Evolutionary conservation across 1,284 basidiomycete genomes (phyloP), one percentile per base, ranked within the genome.

Genomic region (Somion occarium): DNA sequence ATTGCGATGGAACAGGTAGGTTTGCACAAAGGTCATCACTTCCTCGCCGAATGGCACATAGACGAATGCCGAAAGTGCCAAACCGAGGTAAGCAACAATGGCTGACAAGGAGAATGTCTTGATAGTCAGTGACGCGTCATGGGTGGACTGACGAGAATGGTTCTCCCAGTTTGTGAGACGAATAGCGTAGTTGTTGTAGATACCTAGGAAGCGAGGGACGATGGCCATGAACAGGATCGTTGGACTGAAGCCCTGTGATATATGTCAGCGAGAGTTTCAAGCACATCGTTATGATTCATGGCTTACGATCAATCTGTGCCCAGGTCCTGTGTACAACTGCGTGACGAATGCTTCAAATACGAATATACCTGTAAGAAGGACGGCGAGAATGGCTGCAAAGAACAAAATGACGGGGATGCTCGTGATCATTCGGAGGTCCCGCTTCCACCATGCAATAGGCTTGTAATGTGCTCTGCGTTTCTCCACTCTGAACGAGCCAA

Each of bases 81-180:
- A 79, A 41, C 88, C 88, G 42, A 91, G 83, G 66, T 95, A 98
- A 0, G 95, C 88, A 20, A 95, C 93, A 61, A 98, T 82, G 2
- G 88, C 85, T 43, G 88, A 89, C 56, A 98, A 78, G 0, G 88
- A 83, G 67, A 99, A 99, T 0, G 91, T 88, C 70, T 99, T 99
- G 64, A 91, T 74, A 4, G 95, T 96, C 27, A 98, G 76, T 5
- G 89, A 92, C 13, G 83, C 80, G 54, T 84, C 80, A 64, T 93
- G 83, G 1, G 82, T 79, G 1, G 85, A 87, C 58, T 88, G 78
- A 56, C 91, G 91, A 2, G 80, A 76, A 64, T 97, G 93, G 63
- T 95, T 93, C 70, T 99, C 96, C 91, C 91, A 97, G 46, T 79
- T 70, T 1, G 95, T 96, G 49, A 98, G 77, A 5, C 74, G 70